Evolutionary conservation across 2,329 filamentous ascomycete species (phyloP).

Genomic region (Sarocladiaceae sp.): DNA sequence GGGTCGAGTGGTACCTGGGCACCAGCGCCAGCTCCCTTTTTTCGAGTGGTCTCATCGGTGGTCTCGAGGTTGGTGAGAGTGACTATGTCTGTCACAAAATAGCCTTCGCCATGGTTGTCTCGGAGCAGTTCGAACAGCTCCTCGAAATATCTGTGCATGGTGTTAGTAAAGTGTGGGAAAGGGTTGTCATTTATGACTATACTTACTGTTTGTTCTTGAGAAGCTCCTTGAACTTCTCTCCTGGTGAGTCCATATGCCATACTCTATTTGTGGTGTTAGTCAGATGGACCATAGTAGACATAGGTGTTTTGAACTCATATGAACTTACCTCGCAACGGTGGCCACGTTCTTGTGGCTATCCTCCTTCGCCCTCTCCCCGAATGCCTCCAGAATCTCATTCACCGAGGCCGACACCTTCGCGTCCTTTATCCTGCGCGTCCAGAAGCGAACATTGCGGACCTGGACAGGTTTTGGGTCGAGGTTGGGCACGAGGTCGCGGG

Average conservation of each 20-base stretch:
- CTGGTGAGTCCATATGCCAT: conserved; percentile 24
- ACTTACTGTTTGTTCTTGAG: conserved; percentile 17
- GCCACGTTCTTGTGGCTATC: conserved; percentile 16
- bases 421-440: conserved; percentile 21
- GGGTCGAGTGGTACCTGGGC: conserved; percentile 17
- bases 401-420: conserved; percentile 18
- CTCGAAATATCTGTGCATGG: conserved; percentile 15
- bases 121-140: conserved; percentile 21
- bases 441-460: conserved; percentile 22
- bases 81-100: conserved; percentile 23
- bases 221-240: conserved; percentile 23
- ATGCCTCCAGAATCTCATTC: conserved; percentile 20
- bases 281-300: background rate
- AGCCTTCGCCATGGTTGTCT: conserved; percentile 18
- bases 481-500: conserved; percentile 18
- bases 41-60: conserved; percentile 12
- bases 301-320: background rate
- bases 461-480: conserved; percentile 22
- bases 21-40: conserved; percentile 12
- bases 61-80: conserved; percentile 20
- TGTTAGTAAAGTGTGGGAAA: background rate
- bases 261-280: conserved; percentile 8
- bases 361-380: conserved; percentile 18
- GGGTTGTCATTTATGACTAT: too few relatives aligned
- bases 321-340: conserved; percentile 17